phyloP scores from a whole-genome alignment of 768 basidiomycete species.

The Auricularia sp. region DNA sequence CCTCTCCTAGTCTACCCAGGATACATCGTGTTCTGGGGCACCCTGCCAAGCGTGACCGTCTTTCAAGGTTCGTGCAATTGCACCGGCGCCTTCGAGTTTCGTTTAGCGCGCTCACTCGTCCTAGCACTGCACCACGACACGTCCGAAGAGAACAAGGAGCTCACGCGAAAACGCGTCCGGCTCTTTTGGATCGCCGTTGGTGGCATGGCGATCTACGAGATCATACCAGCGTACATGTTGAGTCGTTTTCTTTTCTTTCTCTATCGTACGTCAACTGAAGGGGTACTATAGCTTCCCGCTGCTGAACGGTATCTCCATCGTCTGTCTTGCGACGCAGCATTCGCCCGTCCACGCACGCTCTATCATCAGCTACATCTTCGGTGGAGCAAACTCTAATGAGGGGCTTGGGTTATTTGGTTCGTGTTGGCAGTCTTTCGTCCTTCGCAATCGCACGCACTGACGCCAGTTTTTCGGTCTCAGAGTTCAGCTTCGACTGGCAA shows the following conservation, averaged over 20 bases:
- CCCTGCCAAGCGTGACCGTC: constrained; percentile 8
- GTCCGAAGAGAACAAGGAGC: neutral
- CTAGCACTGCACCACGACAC: neutral
- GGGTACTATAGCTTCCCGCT: constrained; percentile 13
- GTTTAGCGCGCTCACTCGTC: too few relatives aligned
- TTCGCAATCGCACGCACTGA: neutral
- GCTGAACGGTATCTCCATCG: constrained; percentile 16
- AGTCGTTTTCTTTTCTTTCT: neutral
- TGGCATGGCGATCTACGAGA: constrained; percentile 12
- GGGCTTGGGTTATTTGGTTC: constrained; percentile 47
- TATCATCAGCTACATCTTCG: constrained; percentile 51
- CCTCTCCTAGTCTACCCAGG: constrained; percentile 41
- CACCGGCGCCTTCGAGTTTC: neutral
- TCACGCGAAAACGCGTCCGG: constrained; percentile 7
- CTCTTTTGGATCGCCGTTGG: constrained; percentile 16
- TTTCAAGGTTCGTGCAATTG: constrained; percentile 4
- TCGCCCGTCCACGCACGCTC: constrained; percentile 37
- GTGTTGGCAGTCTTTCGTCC: neutral
- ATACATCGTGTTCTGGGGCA: constrained; percentile 11
- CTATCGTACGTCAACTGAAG: too few relatives aligned
- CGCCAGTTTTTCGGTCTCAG: neutral
- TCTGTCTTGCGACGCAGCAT: constrained; percentile 40
- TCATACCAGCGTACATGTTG: constrained; percentile 16
- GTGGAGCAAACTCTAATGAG: constrained; percentile 57
- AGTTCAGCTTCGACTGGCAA: constrained; percentile 58